Conservation (phyloP, 129 eudicot species). For the Ambrosia trifida region DNA sequence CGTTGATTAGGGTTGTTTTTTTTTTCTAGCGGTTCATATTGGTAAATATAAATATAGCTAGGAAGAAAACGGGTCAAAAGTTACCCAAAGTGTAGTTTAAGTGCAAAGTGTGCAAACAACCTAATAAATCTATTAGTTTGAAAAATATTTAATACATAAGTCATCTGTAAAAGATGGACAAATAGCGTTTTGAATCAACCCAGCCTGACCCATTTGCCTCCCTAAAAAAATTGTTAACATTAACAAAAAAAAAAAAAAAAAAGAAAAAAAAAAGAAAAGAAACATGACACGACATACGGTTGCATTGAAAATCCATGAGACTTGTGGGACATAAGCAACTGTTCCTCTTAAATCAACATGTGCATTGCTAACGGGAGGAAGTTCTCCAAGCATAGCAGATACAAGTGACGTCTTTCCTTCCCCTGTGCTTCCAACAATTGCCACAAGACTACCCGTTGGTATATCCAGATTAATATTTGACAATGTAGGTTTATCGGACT, state of each 20-base stretch:
- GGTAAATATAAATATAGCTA: neutral
- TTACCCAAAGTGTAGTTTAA: neutral
- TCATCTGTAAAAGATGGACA: neutral
- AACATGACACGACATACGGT: conserved; percentile 53
- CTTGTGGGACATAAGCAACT: conserved; percentile 95
- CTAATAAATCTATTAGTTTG: neutral
- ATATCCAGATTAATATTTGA: conserved; percentile 75
- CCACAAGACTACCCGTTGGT: conserved; percentile 75
- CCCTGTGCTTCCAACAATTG: conserved; percentile 93
- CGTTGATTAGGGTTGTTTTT: neutral
- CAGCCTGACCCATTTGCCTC: neutral
- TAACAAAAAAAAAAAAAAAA: too few relatives aligned
- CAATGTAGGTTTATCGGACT: conserved; percentile 82
- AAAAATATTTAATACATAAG: neutral
- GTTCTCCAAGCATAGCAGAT: conserved; percentile 98
- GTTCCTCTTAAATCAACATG: conserved; percentile 74
- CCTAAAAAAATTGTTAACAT: neutral
- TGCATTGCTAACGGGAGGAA: conserved; percentile 69
- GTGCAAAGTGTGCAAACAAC: conserved; percentile 1
- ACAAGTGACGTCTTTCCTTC: conserved; percentile 95
- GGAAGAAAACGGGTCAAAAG: neutral
- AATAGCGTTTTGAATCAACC: neutral
- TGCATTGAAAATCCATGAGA: conserved; percentile 97
- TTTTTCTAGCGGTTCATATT: neutral
- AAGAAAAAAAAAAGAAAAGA: too few relatives aligned